phyloP scores from a whole-genome alignment of 169 alveolate species.

The Plasmodium inui region DNA sequence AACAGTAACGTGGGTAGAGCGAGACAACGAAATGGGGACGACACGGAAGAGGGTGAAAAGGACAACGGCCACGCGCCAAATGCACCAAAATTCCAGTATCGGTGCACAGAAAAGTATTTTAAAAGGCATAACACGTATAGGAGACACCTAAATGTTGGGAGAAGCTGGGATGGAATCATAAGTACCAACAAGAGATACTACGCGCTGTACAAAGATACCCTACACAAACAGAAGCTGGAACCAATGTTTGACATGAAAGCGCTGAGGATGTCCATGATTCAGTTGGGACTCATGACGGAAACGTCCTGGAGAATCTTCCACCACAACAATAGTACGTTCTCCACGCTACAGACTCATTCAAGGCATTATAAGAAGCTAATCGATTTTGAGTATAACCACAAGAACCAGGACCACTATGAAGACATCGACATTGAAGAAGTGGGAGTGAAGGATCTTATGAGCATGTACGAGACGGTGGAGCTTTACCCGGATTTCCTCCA shows the following conservation, averaged over 20 bases:
- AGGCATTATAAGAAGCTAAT: conserved; percentile 37
- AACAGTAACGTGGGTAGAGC: neutral
- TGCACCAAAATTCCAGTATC: neutral
- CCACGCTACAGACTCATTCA: conserved; percentile 44
- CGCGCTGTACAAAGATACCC: neutral
- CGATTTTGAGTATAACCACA: conserved; percentile 46
- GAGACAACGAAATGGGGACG: neutral
- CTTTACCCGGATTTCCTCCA: conserved; percentile 42
- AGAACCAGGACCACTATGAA: conserved; percentile 47
- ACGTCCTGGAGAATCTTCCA: conserved; percentile 70
- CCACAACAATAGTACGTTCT: conserved; percentile 47
- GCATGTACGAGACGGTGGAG: conserved; percentile 25
- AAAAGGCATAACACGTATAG: conserved; percentile 25
- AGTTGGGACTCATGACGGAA: conserved; percentile 56
- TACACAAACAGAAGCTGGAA: conserved; percentile 11
- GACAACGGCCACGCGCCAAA: neutral
- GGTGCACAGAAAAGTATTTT: neutral
- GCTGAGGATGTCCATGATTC: conserved; percentile 36
- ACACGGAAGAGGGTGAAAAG: neutral
- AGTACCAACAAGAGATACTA: conserved; percentile 49
- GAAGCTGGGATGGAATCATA: conserved; percentile 34
- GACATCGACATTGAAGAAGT: conserved; percentile 42
- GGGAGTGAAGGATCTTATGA: conserved; percentile 47
- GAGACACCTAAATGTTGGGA: conserved; percentile 15
- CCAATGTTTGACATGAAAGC: conserved; percentile 28